These are phyloP conservation scores for Bruguiera gymnorhiza DNA, from an alignment of 345 rosid genomes.

Conservation along the genomic window DNA sequence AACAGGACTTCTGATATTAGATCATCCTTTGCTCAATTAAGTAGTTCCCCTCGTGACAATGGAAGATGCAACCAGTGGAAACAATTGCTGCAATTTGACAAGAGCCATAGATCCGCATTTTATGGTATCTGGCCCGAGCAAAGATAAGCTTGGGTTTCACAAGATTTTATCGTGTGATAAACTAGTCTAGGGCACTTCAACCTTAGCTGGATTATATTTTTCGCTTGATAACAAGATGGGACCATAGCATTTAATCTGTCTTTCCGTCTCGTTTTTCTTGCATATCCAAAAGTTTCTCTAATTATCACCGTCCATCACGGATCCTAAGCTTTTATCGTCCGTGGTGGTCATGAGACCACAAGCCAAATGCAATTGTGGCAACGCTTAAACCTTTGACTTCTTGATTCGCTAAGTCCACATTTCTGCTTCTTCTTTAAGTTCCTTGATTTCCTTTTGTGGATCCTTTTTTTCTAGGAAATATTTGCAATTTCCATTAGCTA, in stretches of 20 bases:
- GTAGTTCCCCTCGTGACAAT: slow-evolving; percentile 24
- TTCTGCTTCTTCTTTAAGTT: background rate
- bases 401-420: background rate
- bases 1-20: slow-evolving; percentile 34
- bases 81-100: slow-evolving; percentile 82
- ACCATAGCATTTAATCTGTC: no score
- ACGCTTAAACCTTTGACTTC: no score
- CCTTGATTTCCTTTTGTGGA: background rate
- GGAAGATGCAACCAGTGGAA: slow-evolving; percentile 42
- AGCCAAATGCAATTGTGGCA: no score
- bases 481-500: background rate
- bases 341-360: no score
- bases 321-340: no score
- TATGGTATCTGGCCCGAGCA: slow-evolving; percentile 85
- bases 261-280: no score
- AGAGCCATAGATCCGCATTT: slow-evolving; percentile 86
- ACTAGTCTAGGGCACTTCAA: no score
- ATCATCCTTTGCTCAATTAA: slow-evolving; percentile 21
- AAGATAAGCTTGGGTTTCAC: slow-evolving; percentile 47
- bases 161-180: background rate
- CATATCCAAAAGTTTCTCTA: no score
- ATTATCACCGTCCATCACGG: no score
- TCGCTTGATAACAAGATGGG: no score
- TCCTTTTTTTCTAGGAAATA: background rate
- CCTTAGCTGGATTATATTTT: background rate